phyloP scores from a whole-genome alignment of 1,139 yeast species.

The Hansenula lynferdii region DNA sequence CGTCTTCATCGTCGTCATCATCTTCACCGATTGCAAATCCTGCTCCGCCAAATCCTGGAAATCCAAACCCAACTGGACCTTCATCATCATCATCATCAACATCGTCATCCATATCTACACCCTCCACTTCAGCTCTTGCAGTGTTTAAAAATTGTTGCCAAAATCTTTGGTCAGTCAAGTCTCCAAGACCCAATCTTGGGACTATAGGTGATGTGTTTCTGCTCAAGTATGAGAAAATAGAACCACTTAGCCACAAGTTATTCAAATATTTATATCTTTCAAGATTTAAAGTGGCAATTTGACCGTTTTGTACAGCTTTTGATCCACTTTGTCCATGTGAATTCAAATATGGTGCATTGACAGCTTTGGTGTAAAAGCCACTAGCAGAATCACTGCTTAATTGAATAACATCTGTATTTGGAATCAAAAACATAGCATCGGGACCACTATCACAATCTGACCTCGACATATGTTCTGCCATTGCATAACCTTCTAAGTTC shows the following conservation, averaged over 20 bases:
- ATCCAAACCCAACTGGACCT: no score
- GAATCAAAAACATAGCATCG: constrained; percentile 42
- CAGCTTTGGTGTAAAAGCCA: constrained; percentile 28
- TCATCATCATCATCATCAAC: background rate
- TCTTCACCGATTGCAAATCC: background rate
- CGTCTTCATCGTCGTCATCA: constrained; percentile 1
- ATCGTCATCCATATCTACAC: no score
- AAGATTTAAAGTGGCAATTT: constrained; percentile 45
- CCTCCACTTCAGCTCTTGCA: background rate
- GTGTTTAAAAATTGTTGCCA: constrained; percentile 3
- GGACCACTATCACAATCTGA: constrained; percentile 20
- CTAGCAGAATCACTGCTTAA: constrained; percentile 22
- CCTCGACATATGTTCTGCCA: constrained; percentile 35
- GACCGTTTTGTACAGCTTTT: constrained; percentile 46
- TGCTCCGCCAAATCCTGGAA: no score
- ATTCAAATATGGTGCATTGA: constrained; percentile 61
- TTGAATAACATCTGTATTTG: constrained; percentile 34
- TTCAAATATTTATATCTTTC: constrained; percentile 52
- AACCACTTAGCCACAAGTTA: constrained; percentile 55
- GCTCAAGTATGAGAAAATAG: constrained; percentile 36
- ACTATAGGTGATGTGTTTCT: constrained; percentile 17
- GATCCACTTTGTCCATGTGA: constrained; percentile 68
- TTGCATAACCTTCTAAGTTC: constrained; percentile 25
- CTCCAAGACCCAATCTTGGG: background rate
- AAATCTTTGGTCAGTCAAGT: background rate